Evolutionary conservation across 805 yeast species (phyloP).

Genomic region (Ogataea zsoltii): DNA sequence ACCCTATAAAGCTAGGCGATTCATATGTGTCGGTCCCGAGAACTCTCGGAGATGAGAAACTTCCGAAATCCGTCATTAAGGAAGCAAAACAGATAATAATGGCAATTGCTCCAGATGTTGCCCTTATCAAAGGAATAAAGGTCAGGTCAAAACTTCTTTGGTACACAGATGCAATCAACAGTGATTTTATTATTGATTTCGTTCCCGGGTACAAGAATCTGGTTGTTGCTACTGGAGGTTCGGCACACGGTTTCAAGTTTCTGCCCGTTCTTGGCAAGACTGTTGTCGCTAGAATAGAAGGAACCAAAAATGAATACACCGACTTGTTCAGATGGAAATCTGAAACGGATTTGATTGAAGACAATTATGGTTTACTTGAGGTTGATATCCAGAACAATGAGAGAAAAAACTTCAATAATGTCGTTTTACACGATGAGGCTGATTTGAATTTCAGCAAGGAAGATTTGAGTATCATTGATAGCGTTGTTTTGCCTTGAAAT

Average conservation of each 20-base stretch:
- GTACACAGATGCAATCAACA: constrained; percentile 23
- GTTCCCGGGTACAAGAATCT: constrained; percentile 36
- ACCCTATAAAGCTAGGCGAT: constrained; percentile 10
- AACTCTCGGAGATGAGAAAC: constrained; percentile 14
- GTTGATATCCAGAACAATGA: too few species aligned
- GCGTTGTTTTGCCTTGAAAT: too few species aligned
- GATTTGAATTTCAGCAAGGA: too few species aligned
- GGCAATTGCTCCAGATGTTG: constrained; percentile 21
- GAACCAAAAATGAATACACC: constrained; percentile 6
- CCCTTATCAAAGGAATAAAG: constrained; percentile 9
- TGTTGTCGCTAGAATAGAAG: constrained; percentile 35
- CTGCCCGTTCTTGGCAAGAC: constrained; percentile 48
- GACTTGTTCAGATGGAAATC: too few species aligned
- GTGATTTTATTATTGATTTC: constrained; percentile 39
- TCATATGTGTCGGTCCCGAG: constrained; percentile 11
- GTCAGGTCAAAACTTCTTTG: constrained; percentile 15
- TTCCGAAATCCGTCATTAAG: constrained; percentile 18
- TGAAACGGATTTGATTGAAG: too few species aligned
- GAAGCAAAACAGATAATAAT: constrained; percentile 19
- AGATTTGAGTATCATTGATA: too few species aligned
- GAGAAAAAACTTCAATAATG: too few species aligned
- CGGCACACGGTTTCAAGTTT: constrained; percentile 49
- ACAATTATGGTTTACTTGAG: too few species aligned
- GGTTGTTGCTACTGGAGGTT: constrained; percentile 47
- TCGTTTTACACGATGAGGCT: too few species aligned